A percentile compares a stretch with the other conserved stretches of the same genome.
Evolutionary conservation across 345 rosid species (phyloP).

Genomic region (Hibiscus mutabilis): DNA sequence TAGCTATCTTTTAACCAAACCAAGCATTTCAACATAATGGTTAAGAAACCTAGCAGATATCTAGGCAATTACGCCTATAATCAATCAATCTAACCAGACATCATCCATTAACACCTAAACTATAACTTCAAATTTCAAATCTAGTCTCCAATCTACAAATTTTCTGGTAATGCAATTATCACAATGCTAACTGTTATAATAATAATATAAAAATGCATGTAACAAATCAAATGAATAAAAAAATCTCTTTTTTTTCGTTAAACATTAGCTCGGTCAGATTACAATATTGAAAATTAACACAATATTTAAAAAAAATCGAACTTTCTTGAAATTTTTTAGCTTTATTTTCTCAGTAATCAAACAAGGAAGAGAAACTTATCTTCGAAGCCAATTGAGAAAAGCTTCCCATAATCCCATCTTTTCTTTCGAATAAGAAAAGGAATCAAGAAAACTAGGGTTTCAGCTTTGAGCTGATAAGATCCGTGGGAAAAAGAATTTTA

Average conservation of each 20-base stretch:
- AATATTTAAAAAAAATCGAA: neutral
- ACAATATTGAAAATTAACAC: neutral
- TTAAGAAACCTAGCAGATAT: neutral
- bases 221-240: neutral
- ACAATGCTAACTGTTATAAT: neutral
- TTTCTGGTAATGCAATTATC: neutral
- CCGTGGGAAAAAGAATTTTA: neutral
- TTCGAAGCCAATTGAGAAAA: conserved; percentile 55
- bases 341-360: neutral
- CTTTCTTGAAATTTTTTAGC: neutral
- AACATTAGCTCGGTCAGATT: neutral
- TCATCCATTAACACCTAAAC: neutral
- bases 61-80: neutral
- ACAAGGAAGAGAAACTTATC: conserved; percentile 21
- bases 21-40: neutral
- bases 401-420: conserved; percentile 53
- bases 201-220: neutral
- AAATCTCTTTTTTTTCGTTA: neutral
- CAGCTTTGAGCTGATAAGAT: conserved; percentile 7
- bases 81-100: conserved; percentile 1
- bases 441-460: conserved; percentile 5
- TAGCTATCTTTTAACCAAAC: neutral
- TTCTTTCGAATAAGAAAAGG: neutral
- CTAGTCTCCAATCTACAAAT: neutral
- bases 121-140: neutral